phyloP scores from a whole-genome alignment of 2,329 filamentous ascomycete species.

The Aspergillus sp. region DNA sequence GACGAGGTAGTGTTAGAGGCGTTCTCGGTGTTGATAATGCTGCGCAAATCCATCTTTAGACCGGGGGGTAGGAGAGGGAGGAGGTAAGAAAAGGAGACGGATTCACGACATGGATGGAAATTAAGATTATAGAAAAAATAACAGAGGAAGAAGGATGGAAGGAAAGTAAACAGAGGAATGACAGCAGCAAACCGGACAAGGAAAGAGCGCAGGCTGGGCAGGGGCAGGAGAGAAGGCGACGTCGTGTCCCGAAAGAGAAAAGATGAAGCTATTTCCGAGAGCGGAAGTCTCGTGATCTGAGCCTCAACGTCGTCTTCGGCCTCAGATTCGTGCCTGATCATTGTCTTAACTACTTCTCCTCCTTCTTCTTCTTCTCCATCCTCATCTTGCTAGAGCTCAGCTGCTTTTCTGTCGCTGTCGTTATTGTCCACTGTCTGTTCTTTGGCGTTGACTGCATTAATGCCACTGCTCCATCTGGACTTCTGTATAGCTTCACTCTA shows the following conservation, averaged over 20 bases:
- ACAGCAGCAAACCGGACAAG: neutral
- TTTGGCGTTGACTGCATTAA: no score
- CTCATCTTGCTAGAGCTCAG: neutral
- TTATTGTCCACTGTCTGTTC: no score
- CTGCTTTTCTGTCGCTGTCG: no score
- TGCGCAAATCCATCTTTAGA: conserved; percentile 43
- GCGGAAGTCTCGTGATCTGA: neutral
- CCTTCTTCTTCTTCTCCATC: neutral
- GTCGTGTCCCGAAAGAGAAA: neutral
- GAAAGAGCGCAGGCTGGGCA: neutral
- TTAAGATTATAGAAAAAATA: neutral
- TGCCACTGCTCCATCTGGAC: no score
- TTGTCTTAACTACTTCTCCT: neutral
- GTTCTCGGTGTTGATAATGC: conserved; percentile 44
- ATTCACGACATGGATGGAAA: no score
- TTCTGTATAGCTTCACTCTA: no score
- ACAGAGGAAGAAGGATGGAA: neutral
- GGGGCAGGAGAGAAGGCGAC: neutral
- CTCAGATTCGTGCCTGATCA: no score
- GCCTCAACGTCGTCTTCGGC: neutral
- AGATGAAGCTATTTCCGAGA: neutral
- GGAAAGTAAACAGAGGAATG: neutral
- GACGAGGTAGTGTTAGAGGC: conserved; percentile 20
- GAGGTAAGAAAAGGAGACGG: neutral
- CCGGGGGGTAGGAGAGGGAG: neutral